Evolutionary conservation across 768 basidiomycete genomes (phyloP).

Genomic region (Tylopilus sp.): DNA sequence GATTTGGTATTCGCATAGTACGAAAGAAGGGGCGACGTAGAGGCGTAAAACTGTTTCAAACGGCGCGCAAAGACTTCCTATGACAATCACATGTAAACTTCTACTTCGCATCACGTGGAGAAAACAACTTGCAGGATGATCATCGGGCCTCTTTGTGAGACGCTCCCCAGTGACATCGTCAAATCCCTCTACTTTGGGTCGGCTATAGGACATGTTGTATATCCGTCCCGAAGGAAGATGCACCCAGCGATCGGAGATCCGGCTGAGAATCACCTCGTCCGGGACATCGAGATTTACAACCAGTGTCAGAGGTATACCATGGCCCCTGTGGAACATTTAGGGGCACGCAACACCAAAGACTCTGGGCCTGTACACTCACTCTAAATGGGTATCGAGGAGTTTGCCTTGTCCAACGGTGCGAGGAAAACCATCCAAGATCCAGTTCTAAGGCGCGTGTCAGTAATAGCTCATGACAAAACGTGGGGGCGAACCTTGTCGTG

Average conservation of each 20-base stretch:
- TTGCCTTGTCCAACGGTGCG: conserved; percentile 82
- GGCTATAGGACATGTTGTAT: conserved; percentile 88
- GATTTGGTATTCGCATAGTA: no score
- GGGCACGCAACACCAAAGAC: neutral
- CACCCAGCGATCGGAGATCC: conserved; percentile 89
- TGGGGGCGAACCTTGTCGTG: conserved; percentile 55
- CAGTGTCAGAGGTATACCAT: conserved; percentile 66
- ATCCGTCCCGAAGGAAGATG: conserved; percentile 86
- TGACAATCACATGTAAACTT: conserved; percentile 1
- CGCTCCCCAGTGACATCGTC: conserved; percentile 89
- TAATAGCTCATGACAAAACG: neutral
- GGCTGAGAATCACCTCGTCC: conserved; percentile 77
- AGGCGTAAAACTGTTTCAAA: conserved; percentile 69
- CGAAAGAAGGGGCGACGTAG: conserved; percentile 81
- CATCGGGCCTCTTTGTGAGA: conserved; percentile 84
- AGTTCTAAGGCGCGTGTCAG: conserved; percentile 49
- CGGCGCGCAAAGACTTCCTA: conserved; percentile 80
- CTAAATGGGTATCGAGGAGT: conserved; percentile 72
- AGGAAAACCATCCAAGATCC: conserved; percentile 93
- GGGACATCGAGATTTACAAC: conserved; percentile 88
- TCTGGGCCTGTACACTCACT: conserved; percentile 40
- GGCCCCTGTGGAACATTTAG: conserved; percentile 41
- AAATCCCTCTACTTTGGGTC: conserved; percentile 69
- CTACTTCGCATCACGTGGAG: neutral
- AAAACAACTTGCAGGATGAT: conserved; percentile 71